Conservation (phyloP, 805 yeast species). For the Starmerella stellata region DNA sequence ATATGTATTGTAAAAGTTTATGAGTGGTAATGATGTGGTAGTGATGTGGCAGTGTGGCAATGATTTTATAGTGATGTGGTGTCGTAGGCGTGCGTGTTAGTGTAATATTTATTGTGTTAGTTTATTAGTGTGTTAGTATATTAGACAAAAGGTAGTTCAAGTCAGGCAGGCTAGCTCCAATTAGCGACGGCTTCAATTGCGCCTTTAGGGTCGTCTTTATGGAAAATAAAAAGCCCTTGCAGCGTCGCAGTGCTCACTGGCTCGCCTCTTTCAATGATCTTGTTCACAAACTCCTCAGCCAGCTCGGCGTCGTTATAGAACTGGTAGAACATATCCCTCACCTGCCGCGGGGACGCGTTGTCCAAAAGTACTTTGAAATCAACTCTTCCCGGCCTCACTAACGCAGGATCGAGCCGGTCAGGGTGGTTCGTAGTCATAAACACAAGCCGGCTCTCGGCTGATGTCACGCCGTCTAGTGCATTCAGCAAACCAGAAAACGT, state of each 20-base stretch:
- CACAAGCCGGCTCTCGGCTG: constrained; percentile 89
- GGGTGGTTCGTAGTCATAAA: constrained; percentile 99
- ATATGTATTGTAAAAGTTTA: too few relatives aligned
- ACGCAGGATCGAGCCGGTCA: constrained; percentile 79
- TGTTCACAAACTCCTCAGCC: constrained; percentile 34
- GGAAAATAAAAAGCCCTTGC: constrained; percentile 87
- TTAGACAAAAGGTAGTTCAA: too few relatives aligned
- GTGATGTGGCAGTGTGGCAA: too few relatives aligned
- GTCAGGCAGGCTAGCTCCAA: too few relatives aligned
- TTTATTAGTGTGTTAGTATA: too few relatives aligned
- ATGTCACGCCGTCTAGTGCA: constrained; percentile 92
- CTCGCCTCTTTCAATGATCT: constrained; percentile 31
- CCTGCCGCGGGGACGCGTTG: constrained; percentile 73
- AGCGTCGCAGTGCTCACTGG: constrained; percentile 80
- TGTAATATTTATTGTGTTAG: too few relatives aligned
- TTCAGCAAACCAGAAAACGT: constrained; percentile 88
- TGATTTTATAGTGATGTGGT: too few relatives aligned
- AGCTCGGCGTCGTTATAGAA: constrained; percentile 53
- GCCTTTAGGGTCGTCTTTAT: constrained; percentile 60
- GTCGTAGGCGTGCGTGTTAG: too few relatives aligned
- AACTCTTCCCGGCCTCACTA: constrained; percentile 85
- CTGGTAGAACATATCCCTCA: constrained; percentile 64
- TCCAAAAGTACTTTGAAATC: constrained; percentile 69
- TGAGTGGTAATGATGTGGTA: too few relatives aligned
- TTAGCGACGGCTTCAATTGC: constrained; percentile 50